A percentile compares a stretch with the other conserved stretches of the same genome.
Evolutionary conservation across 2,329 filamentous ascomycete species (phyloP).

Genomic region (Lachnellula hyalina): DNA sequence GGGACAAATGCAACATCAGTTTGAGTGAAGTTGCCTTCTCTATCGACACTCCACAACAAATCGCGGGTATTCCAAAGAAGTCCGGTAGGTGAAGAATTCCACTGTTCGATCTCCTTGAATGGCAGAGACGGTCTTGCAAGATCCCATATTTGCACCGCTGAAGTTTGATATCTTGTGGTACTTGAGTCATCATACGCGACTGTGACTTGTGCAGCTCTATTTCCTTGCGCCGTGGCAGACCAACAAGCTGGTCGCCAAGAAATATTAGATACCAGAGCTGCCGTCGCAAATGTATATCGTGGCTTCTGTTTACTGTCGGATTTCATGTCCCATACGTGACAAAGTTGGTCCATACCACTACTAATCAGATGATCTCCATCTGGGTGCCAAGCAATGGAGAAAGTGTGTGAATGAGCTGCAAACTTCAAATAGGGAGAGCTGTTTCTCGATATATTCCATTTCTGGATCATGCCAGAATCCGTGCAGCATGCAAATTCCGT

Average conservation of each 20-base stretch:
- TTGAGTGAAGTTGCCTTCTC: constrained; percentile 57
- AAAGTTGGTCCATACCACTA: constrained; percentile 55
- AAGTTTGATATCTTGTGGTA: constrained; percentile 49
- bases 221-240: constrained; percentile 58
- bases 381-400: constrained; percentile 61
- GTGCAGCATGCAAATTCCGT: constrained; percentile 60
- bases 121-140: constrained; percentile 62
- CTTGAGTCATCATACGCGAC: constrained; percentile 56
- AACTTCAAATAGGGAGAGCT: constrained; percentile 51
- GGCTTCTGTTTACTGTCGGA: constrained; percentile 61
- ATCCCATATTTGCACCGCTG: constrained; percentile 62
- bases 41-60: constrained; percentile 60
- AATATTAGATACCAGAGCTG: constrained; percentile 53
- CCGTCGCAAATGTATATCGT: constrained; percentile 55
- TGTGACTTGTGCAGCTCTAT: constrained; percentile 56
- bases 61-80: constrained; percentile 61
- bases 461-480: constrained; percentile 55
- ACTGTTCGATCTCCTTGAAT: constrained; percentile 59
- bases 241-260: constrained; percentile 61
- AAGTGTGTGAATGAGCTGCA: constrained; percentile 51
- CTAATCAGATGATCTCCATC: constrained; percentile 63
- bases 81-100: constrained; percentile 51
- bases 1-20: constrained; percentile 61
- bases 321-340: constrained; percentile 59
- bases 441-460: constrained; percentile 58